Evolutionary conservation across 1,139 yeast species (phyloP).

Genomic region (Candida glucosophila): DNA sequence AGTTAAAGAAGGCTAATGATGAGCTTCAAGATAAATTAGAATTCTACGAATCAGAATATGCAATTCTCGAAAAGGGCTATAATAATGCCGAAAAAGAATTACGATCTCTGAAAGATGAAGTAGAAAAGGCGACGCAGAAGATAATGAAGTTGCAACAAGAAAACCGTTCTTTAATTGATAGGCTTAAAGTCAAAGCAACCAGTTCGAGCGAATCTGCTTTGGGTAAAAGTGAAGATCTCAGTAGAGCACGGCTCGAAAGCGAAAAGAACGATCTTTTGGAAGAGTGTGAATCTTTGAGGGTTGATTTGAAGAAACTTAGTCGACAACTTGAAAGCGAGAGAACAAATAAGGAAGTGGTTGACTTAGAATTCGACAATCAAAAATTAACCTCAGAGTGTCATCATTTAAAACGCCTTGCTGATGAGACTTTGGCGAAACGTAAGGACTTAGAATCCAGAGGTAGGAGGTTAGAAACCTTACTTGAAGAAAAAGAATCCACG

Average conservation of each 20-base stretch:
- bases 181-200: no score
- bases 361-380: conserved; percentile 11
- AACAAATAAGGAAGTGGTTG: conserved; percentile 10
- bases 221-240: conserved; percentile 15
- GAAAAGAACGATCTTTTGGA: conserved; percentile 10
- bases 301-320: conserved; percentile 25
- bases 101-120: conserved; percentile 11
- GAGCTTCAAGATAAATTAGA: conserved; percentile 17
- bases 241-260: conserved; percentile 11
- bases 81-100: conserved; percentile 6
- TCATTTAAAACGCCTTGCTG: no score
- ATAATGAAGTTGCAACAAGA: no score
- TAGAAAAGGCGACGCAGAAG: conserved; percentile 41
- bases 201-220: conserved; percentile 14
- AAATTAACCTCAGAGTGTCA: conserved; percentile 11
- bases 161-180: no score
- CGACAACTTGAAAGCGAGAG: conserved; percentile 68
- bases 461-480: conserved; percentile 2
- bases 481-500: conserved; percentile 24
- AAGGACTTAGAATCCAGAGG: conserved; percentile 11
- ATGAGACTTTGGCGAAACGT: conserved; percentile 9
- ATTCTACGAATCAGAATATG: conserved; percentile 21
- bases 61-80: conserved; percentile 12
- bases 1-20: conserved; percentile 9
- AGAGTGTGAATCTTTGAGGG: conserved; percentile 10